Conservation (phyloP, 2,329 filamentous ascomycete species). For the Alternaria metachromatica region DNA sequence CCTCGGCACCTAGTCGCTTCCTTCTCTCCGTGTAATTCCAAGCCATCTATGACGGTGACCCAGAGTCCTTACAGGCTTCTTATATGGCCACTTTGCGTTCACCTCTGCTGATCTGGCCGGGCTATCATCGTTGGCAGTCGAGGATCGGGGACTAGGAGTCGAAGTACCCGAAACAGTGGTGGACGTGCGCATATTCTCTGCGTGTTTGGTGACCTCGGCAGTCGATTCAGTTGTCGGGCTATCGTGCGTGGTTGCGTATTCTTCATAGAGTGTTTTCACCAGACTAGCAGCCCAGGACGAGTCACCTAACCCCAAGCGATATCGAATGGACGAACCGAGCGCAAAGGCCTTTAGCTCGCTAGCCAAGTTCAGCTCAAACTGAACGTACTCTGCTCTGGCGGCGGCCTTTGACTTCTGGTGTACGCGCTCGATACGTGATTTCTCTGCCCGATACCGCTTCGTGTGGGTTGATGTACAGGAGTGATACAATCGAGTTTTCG, state of each 20-base stretch:
- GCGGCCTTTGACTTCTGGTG: not conserved
- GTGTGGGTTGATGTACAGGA: not conserved
- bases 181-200: not conserved
- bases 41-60: not conserved
- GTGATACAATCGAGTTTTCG: not conserved
- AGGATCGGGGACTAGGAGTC: not conserved
- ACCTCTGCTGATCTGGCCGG: not conserved
- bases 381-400: not conserved
- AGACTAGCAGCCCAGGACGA: not conserved
- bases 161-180: not conserved
- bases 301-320: not conserved
- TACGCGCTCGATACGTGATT: not conserved
- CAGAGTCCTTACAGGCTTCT: not conserved
- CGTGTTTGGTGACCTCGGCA: not conserved
- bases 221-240: not conserved
- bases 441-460: not conserved
- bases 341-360: not conserved
- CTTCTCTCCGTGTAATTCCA: not conserved
- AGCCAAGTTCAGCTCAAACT: not conserved
- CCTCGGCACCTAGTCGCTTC: not conserved
- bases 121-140: not conserved
- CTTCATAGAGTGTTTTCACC: not conserved
- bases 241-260: not conserved
- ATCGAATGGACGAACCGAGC: not conserved
- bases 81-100: not conserved